Percentiles rank a stretch among this genome's conserved stretches.
Conservation (phyloP, 73 alveolate species). For the Paramecium sexaurelia region DNA sequence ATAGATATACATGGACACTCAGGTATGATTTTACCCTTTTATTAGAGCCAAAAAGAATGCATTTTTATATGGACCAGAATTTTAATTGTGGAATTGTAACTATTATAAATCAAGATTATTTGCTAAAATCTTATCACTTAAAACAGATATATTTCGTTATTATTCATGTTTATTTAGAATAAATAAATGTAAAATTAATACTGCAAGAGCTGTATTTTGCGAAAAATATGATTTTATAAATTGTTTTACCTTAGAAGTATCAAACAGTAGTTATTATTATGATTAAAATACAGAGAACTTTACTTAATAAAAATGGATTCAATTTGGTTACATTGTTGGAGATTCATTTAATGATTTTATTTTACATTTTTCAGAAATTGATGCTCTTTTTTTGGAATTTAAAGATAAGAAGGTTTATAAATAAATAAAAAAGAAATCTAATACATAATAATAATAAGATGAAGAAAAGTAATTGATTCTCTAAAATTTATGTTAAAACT, state of each 20-base stretch:
- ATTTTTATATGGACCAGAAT: slow-evolving; percentile 83
- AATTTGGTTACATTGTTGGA: slow-evolving; percentile 52
- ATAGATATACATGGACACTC: slow-evolving; percentile 83
- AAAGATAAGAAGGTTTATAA: not conserved
- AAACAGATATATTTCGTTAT: slow-evolving; percentile 58
- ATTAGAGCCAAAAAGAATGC: slow-evolving; percentile 73
- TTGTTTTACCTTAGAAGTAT: slow-evolving; percentile 59
- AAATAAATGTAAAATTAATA: slow-evolving; percentile 33
- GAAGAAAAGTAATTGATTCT: slow-evolving; percentile 30
- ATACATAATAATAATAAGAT: slow-evolving; percentile 7
- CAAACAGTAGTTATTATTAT: slow-evolving; percentile 61
- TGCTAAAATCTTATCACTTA: slow-evolving; percentile 29
- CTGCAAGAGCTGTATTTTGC: slow-evolving; percentile 58
- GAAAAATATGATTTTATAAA: slow-evolving; percentile 41
- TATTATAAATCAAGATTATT: slow-evolving; percentile 64
- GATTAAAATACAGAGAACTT: slow-evolving; percentile 18
- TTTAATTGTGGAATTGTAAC: slow-evolving; percentile 64
- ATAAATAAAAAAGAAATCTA: not conserved
- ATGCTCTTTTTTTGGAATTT: not conserved
- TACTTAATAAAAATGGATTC: not conserved
- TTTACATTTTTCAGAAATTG: not conserved
- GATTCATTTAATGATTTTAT: slow-evolving; percentile 46
- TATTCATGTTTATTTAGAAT: slow-evolving; percentile 61
- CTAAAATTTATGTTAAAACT: not conserved
- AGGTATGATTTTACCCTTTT: not conserved